Base-by-base conservation (phyloP, 805 yeast species). In the Yamadazyma tumulicola region DNA sequence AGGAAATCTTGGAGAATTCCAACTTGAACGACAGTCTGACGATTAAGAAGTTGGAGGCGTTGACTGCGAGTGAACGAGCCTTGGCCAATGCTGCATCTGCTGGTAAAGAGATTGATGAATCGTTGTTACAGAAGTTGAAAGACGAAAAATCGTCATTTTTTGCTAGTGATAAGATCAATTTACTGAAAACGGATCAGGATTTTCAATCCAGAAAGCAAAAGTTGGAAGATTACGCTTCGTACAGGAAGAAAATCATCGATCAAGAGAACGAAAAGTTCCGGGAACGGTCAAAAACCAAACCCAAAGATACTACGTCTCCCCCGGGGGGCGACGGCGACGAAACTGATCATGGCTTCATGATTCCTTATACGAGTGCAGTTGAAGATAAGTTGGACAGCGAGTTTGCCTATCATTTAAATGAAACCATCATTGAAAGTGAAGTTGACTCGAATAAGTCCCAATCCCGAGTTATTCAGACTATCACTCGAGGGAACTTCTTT, bases 311-410 rank as follows among this genome's bases (percentile, higher is more conserved):
- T 6, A 12, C 13, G 3, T 23, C 29, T 20, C 22, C 22, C 6
- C n/a, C 26, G 10, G 35, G 11, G 6, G 16, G 19, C 10, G 16
- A 11, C 14, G n/a, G 6, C 26, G 14, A n/a, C n/a, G 35, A 17
- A 11, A 3, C n/a, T 8, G 21, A 13, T 21, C 26, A 29, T 14
- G 65, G 60, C 28, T 67, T 67, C 35, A 55, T 67, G 63, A 57
- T 77, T n/a, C 86, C 86, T 1, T 81, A 81, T 52, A 80, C 87
- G 2, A 70, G 80, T 7, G 85, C 80, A 23, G 68, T 67, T 15
- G 87, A 80, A 54, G 84, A 80, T 50, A 74, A 72, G 44, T 62
- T 72, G 32, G 87, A 81, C 52, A 67, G 75, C 16, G 77, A 75
- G 48, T 63, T 77, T 43, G 85, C 86, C 0, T 69, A 67, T 14